Evolutionary conservation across 192 early-diverging fungal genomes (phyloP).

Genomic region (Backusella morwellensis): DNA sequence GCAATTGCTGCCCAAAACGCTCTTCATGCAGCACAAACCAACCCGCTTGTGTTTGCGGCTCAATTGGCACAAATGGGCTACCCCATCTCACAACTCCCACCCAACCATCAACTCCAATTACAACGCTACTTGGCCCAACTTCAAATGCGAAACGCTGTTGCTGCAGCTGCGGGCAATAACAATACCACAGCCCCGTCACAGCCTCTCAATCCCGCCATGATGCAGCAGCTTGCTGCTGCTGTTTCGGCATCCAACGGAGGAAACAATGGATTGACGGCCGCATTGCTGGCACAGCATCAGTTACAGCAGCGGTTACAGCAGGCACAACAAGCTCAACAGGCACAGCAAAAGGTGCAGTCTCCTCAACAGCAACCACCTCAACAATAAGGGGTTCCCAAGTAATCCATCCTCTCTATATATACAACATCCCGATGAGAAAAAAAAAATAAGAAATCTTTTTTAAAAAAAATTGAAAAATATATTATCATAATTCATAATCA

Average conservation of each 20-base stretch:
- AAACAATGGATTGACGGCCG: conserved; percentile 12
- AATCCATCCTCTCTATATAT: neutral
- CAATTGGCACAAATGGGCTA: conserved; percentile 37
- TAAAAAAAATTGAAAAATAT: neutral
- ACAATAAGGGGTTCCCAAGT: neutral
- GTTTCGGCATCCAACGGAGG: conserved; percentile 15
- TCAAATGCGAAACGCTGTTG: conserved; percentile 27
- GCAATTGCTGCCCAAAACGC: conserved; percentile 14
- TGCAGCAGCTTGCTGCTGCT: conserved; percentile 20
- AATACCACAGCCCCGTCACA: neutral
- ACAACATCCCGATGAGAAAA: no score
- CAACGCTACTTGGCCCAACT: conserved; percentile 36
- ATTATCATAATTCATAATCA: neutral
- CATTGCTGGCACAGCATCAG: conserved; percentile 11
- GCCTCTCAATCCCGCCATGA: neutral
- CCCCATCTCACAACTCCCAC: conserved; percentile 21
- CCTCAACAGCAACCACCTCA: neutral
- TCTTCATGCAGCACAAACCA: conserved; percentile 1
- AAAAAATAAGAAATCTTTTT: no score
- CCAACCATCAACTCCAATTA: conserved; percentile 25
- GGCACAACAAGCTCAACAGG: neutral
- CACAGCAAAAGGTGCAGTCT: neutral
- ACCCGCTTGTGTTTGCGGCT: conserved; percentile 21
- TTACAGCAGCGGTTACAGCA: neutral
- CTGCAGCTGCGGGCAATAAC: neutral